These are phyloP conservation scores for Xylaria telfairii DNA, from an alignment of 495 filamentous ascomycete species.

Conservation along the genomic window DNA sequence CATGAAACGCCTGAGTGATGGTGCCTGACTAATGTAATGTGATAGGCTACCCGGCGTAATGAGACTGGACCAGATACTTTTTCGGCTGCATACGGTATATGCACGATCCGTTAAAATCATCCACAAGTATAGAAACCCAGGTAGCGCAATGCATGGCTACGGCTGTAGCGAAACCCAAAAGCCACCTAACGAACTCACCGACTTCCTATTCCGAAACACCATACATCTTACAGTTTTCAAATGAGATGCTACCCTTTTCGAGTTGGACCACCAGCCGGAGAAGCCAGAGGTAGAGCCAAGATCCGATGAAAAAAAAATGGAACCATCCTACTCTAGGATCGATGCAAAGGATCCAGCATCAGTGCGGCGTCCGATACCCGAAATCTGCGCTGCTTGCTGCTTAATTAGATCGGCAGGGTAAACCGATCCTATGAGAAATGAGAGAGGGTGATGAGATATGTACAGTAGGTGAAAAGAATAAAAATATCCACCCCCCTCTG, in stretches of 20 bases:
- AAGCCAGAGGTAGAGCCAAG: neutral
- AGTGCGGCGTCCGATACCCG: conserved; percentile 27
- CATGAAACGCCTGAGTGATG: neutral
- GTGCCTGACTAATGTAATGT: conserved; percentile 24
- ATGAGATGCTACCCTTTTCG: neutral
- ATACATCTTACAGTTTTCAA: conserved; percentile 4
- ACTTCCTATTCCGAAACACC: conserved; percentile 18
- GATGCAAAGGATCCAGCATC: neutral
- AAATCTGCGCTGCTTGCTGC: conserved; percentile 18
- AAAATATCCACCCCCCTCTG: neutral
- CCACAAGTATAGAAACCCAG: conserved; percentile 17
- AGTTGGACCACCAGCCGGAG: neutral
- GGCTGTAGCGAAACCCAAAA: conserved; percentile 5
- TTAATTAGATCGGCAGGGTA: conserved; percentile 22
- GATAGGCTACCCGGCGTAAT: conserved; percentile 18
- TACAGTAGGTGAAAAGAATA: neutral
- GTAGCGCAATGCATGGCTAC: conserved; percentile 20
- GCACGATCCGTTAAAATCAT: conserved; percentile 19
- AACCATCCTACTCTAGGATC: neutral
- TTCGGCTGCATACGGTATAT: conserved; percentile 15
- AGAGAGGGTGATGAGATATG: neutral
- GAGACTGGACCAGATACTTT: conserved; percentile 23
- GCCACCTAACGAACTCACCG: conserved; percentile 21
- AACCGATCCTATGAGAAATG: conserved; percentile 19
- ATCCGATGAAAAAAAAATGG: neutral